Base-by-base conservation (phyloP, 2,329 filamentous ascomycete genomes). In the Monilinia fructigena region DNA sequence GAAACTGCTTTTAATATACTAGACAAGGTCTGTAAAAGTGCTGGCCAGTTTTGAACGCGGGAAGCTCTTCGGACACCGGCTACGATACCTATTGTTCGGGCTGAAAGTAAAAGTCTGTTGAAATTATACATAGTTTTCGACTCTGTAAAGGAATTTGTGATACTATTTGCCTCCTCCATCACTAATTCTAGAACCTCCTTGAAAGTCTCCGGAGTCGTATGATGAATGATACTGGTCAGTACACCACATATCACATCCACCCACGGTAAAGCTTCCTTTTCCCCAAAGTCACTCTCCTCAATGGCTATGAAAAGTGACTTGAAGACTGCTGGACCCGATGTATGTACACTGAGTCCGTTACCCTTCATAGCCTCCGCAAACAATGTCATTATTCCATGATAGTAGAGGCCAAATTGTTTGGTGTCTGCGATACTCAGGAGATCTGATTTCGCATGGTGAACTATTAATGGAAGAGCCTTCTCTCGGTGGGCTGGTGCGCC, bases 351-450 rank as follows among this genome's bases (percentile, higher is more conserved):
- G 59, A 82, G 74, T 2, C 86, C 85, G 18, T 86, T 83, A 20
- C 86, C 84, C 77, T 89, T 89, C 72, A 86, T 83, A 11, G 93
- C 89, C 77, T 98, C 94, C 4, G 92, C 88, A 74, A 97, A 92
- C 82, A 98, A 89, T 23, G 87, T 91, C 92, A 97, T 97, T 55
- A 97, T 78, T 65, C 94, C 95, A 75, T 96, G 88, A 69, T 90
- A 89, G 76, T 97, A 97, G 18, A 92, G 82, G 16, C 82, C 80
- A 68, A 86, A 85, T 68, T 88, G 84, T 52, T 83, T 83, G 16
- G 83, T 81, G n/a, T 82, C 82, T 42, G 78, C 78, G 63, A 81
- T 78, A 47, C 79, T 80, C 60, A 82, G 72, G 61, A 96, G 81
- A 74, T 96, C 92, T 14, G 85, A 79, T 60, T 91, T 85, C 1